These are phyloP conservation scores for Moelleriella libera DNA, from an alignment of 2,329 filamentous ascomycete species.

Conservation along the genomic window DNA sequence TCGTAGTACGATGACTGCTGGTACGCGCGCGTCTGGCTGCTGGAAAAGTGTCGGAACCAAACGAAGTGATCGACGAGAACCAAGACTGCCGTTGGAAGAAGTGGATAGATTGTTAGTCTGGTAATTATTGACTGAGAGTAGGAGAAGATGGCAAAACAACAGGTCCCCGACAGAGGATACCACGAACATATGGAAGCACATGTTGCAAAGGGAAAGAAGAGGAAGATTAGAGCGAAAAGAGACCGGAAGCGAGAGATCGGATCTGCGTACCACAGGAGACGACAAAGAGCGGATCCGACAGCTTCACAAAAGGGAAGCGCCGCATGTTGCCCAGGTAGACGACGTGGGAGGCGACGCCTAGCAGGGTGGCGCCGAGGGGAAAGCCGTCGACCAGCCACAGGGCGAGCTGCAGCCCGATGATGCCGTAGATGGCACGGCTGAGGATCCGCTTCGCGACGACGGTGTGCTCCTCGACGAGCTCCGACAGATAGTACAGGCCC, in stretches of 20 bases:
- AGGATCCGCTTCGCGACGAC: conserved; percentile 83
- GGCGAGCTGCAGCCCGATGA: conserved; percentile 60
- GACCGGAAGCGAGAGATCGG: too few relatives aligned
- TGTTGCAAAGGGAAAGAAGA: too few relatives aligned
- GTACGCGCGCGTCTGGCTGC: conserved; percentile 42
- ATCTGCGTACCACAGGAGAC: conserved; percentile 55
- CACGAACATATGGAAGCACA: too few relatives aligned
- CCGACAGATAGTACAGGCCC: conserved; percentile 96
- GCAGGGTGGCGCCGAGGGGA: conserved; percentile 55
- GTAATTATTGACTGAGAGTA: neutral
- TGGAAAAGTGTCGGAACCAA: conserved; percentile 89
- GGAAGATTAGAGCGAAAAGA: too few relatives aligned
- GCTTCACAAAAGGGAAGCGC: conserved; percentile 61
- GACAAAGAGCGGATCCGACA: conserved; percentile 78
- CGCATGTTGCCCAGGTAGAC: conserved; percentile 82
- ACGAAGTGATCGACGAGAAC: conserved; percentile 86
- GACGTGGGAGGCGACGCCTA: conserved; percentile 69
- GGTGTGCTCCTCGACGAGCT: conserved; percentile 95
- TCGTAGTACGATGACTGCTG: conserved; percentile 49
- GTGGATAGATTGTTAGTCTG: neutral
- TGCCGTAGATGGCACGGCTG: conserved; percentile 67
- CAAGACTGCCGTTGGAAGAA: conserved; percentile 38
- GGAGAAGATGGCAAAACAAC: neutral
- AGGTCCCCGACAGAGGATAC: too few relatives aligned
- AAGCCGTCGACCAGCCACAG: conserved; percentile 77